Base-by-base conservation (phyloP, 2,329 filamentous ascomycete genomes). In the Stachybotrys chartarum region DNA sequence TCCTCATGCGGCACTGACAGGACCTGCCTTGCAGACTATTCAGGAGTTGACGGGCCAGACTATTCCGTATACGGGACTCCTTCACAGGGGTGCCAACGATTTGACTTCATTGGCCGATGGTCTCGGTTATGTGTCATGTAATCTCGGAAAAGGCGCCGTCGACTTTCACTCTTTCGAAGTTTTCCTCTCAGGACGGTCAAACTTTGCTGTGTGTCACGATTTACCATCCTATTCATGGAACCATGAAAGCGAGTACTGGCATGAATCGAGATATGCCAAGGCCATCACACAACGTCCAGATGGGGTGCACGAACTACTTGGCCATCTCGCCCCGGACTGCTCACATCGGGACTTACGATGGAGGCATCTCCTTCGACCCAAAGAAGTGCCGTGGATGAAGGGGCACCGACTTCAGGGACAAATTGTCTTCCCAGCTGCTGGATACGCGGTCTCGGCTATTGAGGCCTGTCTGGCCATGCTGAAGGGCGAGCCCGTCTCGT, bases 401-500 rank as follows among this genome's bases (percentile, higher is more conserved):
- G 67, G 72, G 18, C 73, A 78, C 16, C 50, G 53, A 14, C 11
- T 63, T 47, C 62, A 69, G 12, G 60, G 61, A 0, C 57, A 70
- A 16, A 60, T 66, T 16, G 61, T 77, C 1, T 75, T 75, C 39
- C 74, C 75, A 0, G 66, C 57, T 5, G 66, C 72, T 6, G 69
- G 61, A 0, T 75, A 70, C 54, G 42, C 72, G 2, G 59, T 63
- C 7, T 72, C 73, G 63, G 68, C 64, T 6, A 61, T 70, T 1
- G 70, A 72, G 16, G 35, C 31, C n/a, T 12, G 24, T 30, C 2
- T 44, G 31, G 30, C 17, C 12, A 30, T 50, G 17, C 24, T 30
- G 7, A 31, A 30, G 14, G 12, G 16, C 3, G 50, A 35, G 30
- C 24, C 31, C 16, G 30, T 18, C n/a, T 16, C 11, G 14, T n/a